Evolutionary conservation across 805 yeast genomes (phyloP), one percentile per base, ranked within the genome.

Genomic region (Metschnikowia picachoensis): DNA sequence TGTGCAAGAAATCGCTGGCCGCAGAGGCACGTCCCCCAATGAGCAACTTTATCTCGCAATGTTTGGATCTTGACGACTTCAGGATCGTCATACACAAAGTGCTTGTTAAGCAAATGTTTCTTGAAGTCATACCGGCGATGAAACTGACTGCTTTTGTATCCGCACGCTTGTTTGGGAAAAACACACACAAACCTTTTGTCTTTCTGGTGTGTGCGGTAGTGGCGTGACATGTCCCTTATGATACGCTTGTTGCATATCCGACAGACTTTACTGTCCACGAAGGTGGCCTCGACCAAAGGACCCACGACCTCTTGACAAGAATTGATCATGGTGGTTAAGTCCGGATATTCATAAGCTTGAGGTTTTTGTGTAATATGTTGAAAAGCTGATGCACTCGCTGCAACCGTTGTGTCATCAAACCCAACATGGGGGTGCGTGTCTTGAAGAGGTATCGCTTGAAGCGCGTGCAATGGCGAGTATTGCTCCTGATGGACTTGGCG

Each of bases 91-190:
- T 80, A 81, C 39, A 59, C 60, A 58, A 82, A 82, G 53, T 82
- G 88, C 43, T 75, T 67, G 57, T 81, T 83, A 35, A 82, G 63
- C 44, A 82, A 61, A 57, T 82, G 88, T 57, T 82, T 82, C 57
- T 82, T 82, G 67, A 69, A 80, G 59, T 82, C 88, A 59, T 82
- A 82, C 6, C 84, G 85, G 40, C 88, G 67, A 62, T 82, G 82
- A 66, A 82, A 82, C 55, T 70, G 77, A 28, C 85, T 82, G 12
- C 81, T 71, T 55, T 75, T 79, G 59, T 82, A 87, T 3, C 73
- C 63, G 57, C 87, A 82, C 37, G 64, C 62, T n/a, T 65, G 65
- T 40, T 74, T 67, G 8, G 86, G 86, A 54, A 73, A 82, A 14
- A 77, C 70, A 59, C 88, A 82, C 31, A 62, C 70, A 59, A 82